A percentile compares a stretch with the other conserved stretches of the same genome.
These are phyloP conservation scores for Circinella minor DNA, from an alignment of 371 early-diverging fungal species.

Conservation along the genomic window DNA sequence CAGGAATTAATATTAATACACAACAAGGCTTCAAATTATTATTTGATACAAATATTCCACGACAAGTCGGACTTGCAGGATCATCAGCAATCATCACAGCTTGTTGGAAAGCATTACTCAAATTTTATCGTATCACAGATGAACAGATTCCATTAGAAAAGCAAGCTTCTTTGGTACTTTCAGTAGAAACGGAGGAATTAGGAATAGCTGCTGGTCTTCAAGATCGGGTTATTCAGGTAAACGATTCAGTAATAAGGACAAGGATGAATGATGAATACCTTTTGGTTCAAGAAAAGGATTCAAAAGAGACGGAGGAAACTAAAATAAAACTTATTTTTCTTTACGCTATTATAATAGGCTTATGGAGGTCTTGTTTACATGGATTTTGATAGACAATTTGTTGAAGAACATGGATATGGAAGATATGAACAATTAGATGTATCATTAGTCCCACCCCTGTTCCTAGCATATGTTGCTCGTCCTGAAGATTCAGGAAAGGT, in stretches of 20 bases:
- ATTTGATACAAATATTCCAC: slow-evolving; percentile 70
- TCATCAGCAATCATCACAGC: slow-evolving; percentile 71
- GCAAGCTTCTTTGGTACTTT: slow-evolving; percentile 63
- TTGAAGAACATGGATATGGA: slow-evolving; percentile 65
- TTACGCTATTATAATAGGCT: slow-evolving; percentile 15
- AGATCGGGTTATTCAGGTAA: slow-evolving; percentile 72
- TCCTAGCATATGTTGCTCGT: slow-evolving; percentile 64
- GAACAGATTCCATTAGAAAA: slow-evolving; percentile 51
- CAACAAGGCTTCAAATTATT: slow-evolving; percentile 57
- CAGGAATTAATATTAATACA: slow-evolving; percentile 40
- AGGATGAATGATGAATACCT: background rate
- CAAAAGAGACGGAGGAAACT: too few relatives aligned
- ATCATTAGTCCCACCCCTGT: slow-evolving; percentile 45
- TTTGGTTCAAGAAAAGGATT: too few relatives aligned
- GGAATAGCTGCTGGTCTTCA: slow-evolving; percentile 72
- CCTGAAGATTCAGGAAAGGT: slow-evolving; percentile 74
- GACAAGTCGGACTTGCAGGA: slow-evolving; percentile 79
- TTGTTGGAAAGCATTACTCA: slow-evolving; percentile 56
- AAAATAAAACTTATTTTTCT: too few relatives aligned
- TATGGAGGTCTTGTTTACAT: slow-evolving; percentile 72
- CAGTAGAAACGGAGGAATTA: slow-evolving; percentile 66
- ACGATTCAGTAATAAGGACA: background rate
- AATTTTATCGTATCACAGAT: slow-evolving; percentile 47
- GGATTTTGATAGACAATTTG: slow-evolving; percentile 64
- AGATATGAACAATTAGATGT: slow-evolving; percentile 52